These are phyloP conservation scores for Dalbergia cultrata DNA, from an alignment of 306 rosid species.

Conservation along the genomic window DNA sequence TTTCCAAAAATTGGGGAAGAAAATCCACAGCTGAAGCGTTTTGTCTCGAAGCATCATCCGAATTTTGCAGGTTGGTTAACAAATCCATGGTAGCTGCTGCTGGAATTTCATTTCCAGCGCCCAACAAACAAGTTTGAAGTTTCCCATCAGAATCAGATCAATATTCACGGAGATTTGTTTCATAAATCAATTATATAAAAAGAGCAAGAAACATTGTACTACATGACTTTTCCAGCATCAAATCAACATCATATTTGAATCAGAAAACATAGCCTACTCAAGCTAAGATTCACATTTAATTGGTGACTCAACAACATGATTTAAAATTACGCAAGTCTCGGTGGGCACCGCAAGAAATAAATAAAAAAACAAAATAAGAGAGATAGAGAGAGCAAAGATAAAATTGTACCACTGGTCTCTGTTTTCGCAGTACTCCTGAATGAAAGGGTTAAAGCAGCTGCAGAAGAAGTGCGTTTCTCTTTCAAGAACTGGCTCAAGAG, in stretches of 20 bases:
- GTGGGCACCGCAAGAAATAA: too few relatives aligned
- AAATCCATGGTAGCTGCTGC: constrained; percentile 52
- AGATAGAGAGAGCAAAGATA: too few relatives aligned
- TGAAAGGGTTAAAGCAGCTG: constrained; percentile 34
- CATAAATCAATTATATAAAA: not conserved
- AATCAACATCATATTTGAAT: too few relatives aligned
- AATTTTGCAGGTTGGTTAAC: constrained; percentile 50
- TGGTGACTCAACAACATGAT: too few relatives aligned
- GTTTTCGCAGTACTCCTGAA: constrained; percentile 4
- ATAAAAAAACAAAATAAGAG: too few relatives aligned
- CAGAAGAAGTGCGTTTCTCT: constrained; percentile 57
- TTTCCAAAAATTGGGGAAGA: constrained; percentile 43
- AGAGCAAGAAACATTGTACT: too few relatives aligned
- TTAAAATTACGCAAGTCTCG: too few relatives aligned
- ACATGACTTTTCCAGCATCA: too few relatives aligned
- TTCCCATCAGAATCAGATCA: not conserved
- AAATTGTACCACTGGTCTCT: constrained; percentile 49
- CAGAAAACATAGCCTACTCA: too few relatives aligned
- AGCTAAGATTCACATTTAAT: too few relatives aligned
- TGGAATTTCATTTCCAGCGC: not conserved
- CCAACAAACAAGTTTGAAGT: constrained; percentile 5
- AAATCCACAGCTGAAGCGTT: constrained; percentile 36
- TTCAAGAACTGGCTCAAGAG: constrained; percentile 69
- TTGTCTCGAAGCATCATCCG: constrained; percentile 20
- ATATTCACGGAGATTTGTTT: not conserved